A percentile compares a stretch with the other conserved stretches of the same genome.
Conservation (phyloP, 2,329 filamentous ascomycete genomes). For the Keithomyces neogunnii region DNA sequence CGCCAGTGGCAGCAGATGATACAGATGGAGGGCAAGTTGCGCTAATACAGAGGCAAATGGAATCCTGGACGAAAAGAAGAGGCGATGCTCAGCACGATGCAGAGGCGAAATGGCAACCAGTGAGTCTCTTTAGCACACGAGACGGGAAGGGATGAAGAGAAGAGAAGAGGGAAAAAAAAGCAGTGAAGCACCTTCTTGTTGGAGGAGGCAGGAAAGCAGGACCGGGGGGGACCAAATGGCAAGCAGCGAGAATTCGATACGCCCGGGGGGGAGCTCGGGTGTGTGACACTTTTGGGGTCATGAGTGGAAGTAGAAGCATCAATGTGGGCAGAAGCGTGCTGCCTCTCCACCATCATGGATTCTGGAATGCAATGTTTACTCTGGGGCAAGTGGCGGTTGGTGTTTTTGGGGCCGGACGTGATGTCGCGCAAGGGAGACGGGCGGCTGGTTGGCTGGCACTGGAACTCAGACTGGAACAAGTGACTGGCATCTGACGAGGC, state of each 20-base stretch:
- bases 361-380: conserved; percentile 15
- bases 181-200: conserved; percentile 1
- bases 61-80: too few species aligned
- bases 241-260: not conserved
- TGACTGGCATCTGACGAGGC: conserved; percentile 6
- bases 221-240: not conserved
- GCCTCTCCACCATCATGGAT: not conserved
- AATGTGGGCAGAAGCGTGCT: not conserved
- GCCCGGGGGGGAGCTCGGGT: not conserved
- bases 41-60: too few species aligned
- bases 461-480: conserved; percentile 9
- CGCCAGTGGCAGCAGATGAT: not conserved
- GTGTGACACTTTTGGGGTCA: not conserved
- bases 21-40: not conserved
- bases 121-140: conserved; percentile 2
- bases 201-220: not conserved
- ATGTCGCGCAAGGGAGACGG: conserved; percentile 7
- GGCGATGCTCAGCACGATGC: too few species aligned
- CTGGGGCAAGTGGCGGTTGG: conserved; percentile 6
- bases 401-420: conserved; percentile 7
- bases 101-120: conserved; percentile 6
- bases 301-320: conserved; percentile 8
- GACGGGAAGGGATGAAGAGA: conserved; percentile 2
- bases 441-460: conserved; percentile 4
- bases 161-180: conserved; percentile 8